A percentile compares a stretch with the other conserved stretches of the same genome.
Evolutionary conservation across 2,329 filamentous ascomycete genomes (phyloP).

Genomic region (Aspergillus tamarii): DNA sequence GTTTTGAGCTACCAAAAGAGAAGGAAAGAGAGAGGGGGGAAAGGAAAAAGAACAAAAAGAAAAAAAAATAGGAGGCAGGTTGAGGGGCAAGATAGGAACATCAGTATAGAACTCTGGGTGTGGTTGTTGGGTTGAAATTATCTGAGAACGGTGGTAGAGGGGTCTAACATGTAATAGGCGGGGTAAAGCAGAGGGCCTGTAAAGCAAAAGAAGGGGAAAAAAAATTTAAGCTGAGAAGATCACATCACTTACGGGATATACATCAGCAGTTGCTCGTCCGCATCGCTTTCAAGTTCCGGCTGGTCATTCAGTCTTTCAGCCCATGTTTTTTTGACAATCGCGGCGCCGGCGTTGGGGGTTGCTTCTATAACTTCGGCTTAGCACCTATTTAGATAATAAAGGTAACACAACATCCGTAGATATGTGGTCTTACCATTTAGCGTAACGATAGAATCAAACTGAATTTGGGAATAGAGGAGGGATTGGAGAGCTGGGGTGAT

Average conservation of each 20-base stretch:
- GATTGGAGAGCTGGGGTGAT: slow-evolving; percentile 88
- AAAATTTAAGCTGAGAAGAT: not conserved
- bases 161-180: slow-evolving; percentile 25
- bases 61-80: no score
- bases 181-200: slow-evolving; percentile 19
- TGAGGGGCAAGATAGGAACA: no score
- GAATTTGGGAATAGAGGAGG: slow-evolving; percentile 88
- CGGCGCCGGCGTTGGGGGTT: slow-evolving; percentile 66
- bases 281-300: slow-evolving; percentile 81
- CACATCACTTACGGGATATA: slow-evolving; percentile 71
- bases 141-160: slow-evolving; percentile 21
- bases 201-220: not conserved
- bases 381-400: not conserved
- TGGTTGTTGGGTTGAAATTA: not conserved
- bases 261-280: slow-evolving; percentile 93
- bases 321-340: slow-evolving; percentile 90
- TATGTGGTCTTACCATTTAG: slow-evolving; percentile 65
- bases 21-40: no score
- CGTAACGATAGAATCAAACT: slow-evolving; percentile 81
- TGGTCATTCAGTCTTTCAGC: slow-evolving; percentile 70
- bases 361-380: slow-evolving; percentile 51
- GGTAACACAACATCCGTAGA: not conserved
- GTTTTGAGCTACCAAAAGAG: not conserved
- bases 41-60: no score
- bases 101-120: not conserved